Evolutionary conservation across 1,139 yeast genomes (phyloP).

Genomic region (Kodamaea ohmeri): DNA sequence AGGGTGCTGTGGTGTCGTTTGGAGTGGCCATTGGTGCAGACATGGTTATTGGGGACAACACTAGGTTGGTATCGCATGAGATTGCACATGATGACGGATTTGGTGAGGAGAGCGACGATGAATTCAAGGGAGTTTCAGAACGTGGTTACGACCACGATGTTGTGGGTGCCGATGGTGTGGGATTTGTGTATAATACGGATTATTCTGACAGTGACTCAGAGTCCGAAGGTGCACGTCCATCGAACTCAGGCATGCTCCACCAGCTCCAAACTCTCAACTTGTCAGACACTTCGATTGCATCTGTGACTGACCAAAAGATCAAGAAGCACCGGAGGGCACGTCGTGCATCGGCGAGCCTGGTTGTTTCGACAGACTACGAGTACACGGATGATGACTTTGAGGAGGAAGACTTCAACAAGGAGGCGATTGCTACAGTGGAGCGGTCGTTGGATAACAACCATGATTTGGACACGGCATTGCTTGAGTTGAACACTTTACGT

Average conservation of each 20-base stretch:
- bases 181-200: slow-evolving; percentile 55
- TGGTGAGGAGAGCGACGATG: slow-evolving; percentile 24
- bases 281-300: slow-evolving; percentile 79
- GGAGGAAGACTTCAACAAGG: slow-evolving; percentile 80
- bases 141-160: slow-evolving; percentile 31
- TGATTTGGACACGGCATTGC: slow-evolving; percentile 85
- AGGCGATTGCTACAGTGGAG: slow-evolving; percentile 91
- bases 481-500: slow-evolving; percentile 89
- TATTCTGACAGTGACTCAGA: slow-evolving; percentile 37
- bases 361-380: slow-evolving; percentile 42
- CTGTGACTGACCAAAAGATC: slow-evolving; percentile 45
- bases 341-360: slow-evolving; percentile 38
- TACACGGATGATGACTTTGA: slow-evolving; percentile 41
- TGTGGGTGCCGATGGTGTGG: slow-evolving; percentile 62
- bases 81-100: slow-evolving; percentile 31
- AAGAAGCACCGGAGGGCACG: slow-evolving; percentile 35
- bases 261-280: slow-evolving; percentile 62
- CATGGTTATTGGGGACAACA: slow-evolving; percentile 45
- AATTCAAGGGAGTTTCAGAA: slow-evolving; percentile 19
- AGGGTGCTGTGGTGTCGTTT: slow-evolving; percentile 82
- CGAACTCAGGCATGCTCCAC: slow-evolving; percentile 47
- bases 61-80: slow-evolving; percentile 51
- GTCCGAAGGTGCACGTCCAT: slow-evolving; percentile 27
- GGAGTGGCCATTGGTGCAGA: slow-evolving; percentile 62
- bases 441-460: slow-evolving; percentile 91